phyloP scores from a whole-genome alignment of 1,139 yeast genomes.

The Kurtzmaniella quercitrusa region DNA sequence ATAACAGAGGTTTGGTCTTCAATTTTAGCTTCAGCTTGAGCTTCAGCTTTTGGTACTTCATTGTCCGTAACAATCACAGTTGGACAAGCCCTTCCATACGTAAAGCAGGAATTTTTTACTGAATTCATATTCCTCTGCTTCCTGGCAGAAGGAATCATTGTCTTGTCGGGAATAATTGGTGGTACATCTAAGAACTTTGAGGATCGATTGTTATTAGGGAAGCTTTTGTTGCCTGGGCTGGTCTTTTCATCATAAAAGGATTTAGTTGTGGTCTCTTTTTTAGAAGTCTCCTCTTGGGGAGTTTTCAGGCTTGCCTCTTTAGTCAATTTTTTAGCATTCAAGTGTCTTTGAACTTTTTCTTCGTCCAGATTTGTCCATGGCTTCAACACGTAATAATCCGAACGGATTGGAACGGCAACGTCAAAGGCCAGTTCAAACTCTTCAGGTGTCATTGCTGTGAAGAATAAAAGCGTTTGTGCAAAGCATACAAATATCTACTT shows the following conservation, averaged over 20 bases:
- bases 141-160: neutral
- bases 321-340: neutral
- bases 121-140: neutral
- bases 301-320: neutral
- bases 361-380: neutral
- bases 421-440: conserved; percentile 1
- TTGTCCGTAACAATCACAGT: neutral
- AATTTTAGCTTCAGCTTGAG: neutral
- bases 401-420: neutral
- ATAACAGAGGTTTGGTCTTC: too few species aligned
- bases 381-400: neutral
- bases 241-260: too few species aligned
- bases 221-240: neutral
- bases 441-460: neutral
- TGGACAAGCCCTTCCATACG: neutral
- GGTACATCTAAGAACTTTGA: neutral
- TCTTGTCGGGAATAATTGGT: neutral
- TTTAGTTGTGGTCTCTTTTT: too few species aligned
- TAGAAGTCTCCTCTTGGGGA: neutral
- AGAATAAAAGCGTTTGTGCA: neutral
- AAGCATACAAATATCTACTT: neutral
- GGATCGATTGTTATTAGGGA: neutral
- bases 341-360: neutral
- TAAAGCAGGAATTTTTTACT: neutral
- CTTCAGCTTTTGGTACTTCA: too few species aligned